Base-by-base conservation (phyloP, 306 rosid genomes). In the Betula pendula region DNA sequence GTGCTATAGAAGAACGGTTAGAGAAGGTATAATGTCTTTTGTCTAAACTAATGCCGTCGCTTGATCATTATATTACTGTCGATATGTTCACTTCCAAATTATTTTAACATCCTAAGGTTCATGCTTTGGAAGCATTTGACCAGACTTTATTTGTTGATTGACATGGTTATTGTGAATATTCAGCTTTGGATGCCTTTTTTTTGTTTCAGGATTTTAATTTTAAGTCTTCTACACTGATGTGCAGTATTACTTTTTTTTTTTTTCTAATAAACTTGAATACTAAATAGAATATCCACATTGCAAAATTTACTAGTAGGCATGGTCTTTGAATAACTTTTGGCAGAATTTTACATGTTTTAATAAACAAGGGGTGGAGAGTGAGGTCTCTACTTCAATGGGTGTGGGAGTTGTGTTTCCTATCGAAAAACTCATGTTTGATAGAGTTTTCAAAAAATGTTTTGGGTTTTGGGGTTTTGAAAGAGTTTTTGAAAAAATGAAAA, bases 1-100 rank as follows among this genome's bases (percentile, higher is more conserved):
- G 38, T 15, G 81, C 96, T 79, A 92, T 92, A 63, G 97, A 88
- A 58, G 90, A 90, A 80, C 87, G 97, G 42, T 77, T 87, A 49
- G 88, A 88, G 81, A 95, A 92, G 97, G 98, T 95, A 84, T 27
- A 24, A 43, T 68, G 12, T 78, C 53, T 66, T 59, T 56, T 69
- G 45, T 70, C 62, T 47, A 52, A 40, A 13, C 40, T 55, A 85
- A 72, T 73, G 4, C 29, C 0, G 13, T 35, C 38, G 5, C 70
- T 65, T 65, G 68, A 62, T 62, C 43, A 51, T 51, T n/a, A 17
- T 52, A n/a, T 1, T 19, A 7, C 25, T 52, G 12, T 38, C 20
- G 7, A n/a, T 52, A 52, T 52, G n/a, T 6, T 7, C 50, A 13
- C 11, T n/a, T 52, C 59, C 25, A 52, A 52, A 52, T 52, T 52